Percentiles rank a stretch among this genome's conserved stretches.
Conservation (phyloP, 345 rosid species). For the Jatropha curcas region DNA sequence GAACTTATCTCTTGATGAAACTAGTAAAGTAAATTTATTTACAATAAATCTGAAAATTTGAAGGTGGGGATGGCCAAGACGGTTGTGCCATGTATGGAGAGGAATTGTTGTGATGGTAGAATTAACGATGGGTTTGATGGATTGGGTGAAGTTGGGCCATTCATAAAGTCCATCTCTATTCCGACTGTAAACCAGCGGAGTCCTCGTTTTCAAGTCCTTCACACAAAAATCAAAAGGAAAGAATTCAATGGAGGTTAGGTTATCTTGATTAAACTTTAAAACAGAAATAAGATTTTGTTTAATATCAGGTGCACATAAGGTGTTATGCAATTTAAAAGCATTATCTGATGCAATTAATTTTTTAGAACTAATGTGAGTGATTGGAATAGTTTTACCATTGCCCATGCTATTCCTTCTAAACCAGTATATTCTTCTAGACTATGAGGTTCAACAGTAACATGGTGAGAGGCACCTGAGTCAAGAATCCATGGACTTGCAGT, state of each 20-base stretch:
- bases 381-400: background rate
- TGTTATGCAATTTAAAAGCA: background rate
- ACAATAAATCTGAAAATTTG: background rate
- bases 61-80: background rate
- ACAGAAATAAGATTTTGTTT: background rate
- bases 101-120: background rate
- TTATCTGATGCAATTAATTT: background rate
- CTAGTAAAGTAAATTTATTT: background rate
- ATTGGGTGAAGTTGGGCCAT: background rate
- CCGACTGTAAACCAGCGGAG: no score
- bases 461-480: background rate
- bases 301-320: background rate
- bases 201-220: background rate
- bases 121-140: background rate
- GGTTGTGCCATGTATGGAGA: background rate
- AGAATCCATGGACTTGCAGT: background rate
- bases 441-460: background rate
- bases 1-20: background rate
- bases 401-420: background rate
- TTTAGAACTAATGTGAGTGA: conserved; percentile 4
- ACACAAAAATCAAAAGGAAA: background rate
- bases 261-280: conserved; percentile 2
- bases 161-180: background rate
- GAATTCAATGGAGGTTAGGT: no score
- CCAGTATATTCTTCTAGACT: background rate